Percentiles rank a stretch among this genome's conserved stretches.
Evolutionary conservation across 257 asterid species (phyloP).

Genomic region (Capsicum pubescens): DNA sequence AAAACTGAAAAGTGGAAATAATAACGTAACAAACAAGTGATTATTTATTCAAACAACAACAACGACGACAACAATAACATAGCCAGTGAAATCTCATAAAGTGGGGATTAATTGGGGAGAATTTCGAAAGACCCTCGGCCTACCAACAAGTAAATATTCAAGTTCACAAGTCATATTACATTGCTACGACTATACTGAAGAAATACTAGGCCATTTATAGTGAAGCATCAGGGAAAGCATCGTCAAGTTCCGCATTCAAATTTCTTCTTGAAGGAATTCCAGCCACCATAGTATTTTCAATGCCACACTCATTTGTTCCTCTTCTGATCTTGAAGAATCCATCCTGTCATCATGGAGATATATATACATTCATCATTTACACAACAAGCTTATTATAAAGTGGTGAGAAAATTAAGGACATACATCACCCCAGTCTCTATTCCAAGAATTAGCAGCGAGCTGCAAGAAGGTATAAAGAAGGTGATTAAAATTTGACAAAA

Average conservation of each 20-base stretch:
- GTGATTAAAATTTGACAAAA: conserved; percentile 25
- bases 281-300: conserved; percentile 75
- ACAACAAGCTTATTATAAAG: neutral
- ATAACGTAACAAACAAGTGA: no score
- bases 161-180: no score
- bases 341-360: conserved; percentile 53
- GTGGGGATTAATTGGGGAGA: no score
- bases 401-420: conserved; percentile 33
- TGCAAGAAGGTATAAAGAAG: conserved; percentile 44
- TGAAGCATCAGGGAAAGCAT: conserved; percentile 34
- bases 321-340: conserved; percentile 90
- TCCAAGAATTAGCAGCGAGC: conserved; percentile 97
- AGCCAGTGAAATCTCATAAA: no score
- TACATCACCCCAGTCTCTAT: conserved; percentile 98
- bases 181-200: no score
- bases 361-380: neutral
- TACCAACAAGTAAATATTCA: no score
- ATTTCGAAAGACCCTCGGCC: no score
- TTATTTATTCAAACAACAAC: no score
- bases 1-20: no score
- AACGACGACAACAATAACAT: no score
- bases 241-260: conserved; percentile 43
- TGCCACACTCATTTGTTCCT: conserved; percentile 96
- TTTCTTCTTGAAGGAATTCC: conserved; percentile 78
- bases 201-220: no score